A percentile compares a stretch with the other conserved stretches of the same genome.
Evolutionary conservation across 129 eudicot genomes (phyloP).

Genomic region (Saposhnikovia divaricata): DNA sequence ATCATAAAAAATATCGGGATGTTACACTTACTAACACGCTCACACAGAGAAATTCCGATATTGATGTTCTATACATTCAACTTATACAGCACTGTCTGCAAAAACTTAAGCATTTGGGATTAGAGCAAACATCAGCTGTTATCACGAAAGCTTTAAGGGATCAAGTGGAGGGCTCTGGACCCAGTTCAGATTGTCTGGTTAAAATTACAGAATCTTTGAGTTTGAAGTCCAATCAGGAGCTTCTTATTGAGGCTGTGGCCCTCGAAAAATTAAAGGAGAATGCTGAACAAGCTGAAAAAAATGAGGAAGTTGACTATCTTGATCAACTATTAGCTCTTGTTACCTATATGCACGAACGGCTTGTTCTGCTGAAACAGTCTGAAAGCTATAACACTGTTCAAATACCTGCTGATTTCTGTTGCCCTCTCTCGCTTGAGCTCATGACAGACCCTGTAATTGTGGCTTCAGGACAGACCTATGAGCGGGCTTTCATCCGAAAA

Average conservation of each 20-base stretch:
- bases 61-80: constrained; percentile 6
- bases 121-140: constrained; percentile 43
- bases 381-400: constrained; percentile 52
- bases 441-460: constrained; percentile 99
- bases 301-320: constrained; percentile 58
- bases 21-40: neutral
- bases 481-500: constrained; percentile 68
- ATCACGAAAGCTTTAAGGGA: constrained; percentile 57
- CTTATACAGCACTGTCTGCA: constrained; percentile 55
- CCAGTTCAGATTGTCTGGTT: constrained; percentile 47
- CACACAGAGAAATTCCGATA: neutral
- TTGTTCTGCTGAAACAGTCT: constrained; percentile 59
- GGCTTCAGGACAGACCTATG: constrained; percentile 93
- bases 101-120: constrained; percentile 49
- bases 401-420: constrained; percentile 90
- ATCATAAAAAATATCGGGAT: too few species aligned
- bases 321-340: constrained; percentile 73
- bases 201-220: constrained; percentile 63
- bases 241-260: constrained; percentile 91
- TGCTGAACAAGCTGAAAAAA: constrained; percentile 86
- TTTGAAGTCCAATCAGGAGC: constrained; percentile 78
- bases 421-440: constrained; percentile 93
- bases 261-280: constrained; percentile 89
- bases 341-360: constrained; percentile 67
- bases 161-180: constrained; percentile 64